These are phyloP conservation scores for Taiozyma onychis DNA, from an alignment of 1,139 yeast genomes.

Conservation along the genomic window DNA sequence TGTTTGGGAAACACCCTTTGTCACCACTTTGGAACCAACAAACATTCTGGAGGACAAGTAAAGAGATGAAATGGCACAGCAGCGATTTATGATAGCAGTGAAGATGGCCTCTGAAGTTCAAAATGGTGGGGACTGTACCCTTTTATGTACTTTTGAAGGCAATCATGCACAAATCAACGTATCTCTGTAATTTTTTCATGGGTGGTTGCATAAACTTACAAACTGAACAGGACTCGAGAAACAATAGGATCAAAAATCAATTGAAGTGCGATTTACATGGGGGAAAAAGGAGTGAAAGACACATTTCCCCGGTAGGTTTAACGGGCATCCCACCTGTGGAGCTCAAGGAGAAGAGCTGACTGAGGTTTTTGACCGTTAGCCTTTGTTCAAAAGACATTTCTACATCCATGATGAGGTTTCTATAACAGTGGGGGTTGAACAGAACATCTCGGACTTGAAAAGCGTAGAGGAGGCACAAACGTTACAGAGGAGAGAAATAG, in stretches of 20 bases:
- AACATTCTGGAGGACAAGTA: neutral
- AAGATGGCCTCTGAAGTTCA: neutral
- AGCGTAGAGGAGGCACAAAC: no score
- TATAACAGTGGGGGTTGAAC: no score
- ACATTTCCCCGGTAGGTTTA: no score
- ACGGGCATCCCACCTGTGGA: no score
- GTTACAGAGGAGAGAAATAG: no score
- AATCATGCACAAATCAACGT: neutral
- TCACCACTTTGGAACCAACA: neutral
- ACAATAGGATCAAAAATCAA: neutral
- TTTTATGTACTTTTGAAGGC: neutral
- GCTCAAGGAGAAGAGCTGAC: no score
- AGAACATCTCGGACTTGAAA: no score
- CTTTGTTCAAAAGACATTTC: no score
- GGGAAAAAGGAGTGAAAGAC: neutral
- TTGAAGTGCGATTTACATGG: neutral
- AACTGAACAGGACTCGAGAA: neutral
- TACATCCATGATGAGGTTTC: no score
- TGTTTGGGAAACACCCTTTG: neutral
- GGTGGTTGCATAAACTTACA: no score
- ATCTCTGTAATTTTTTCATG: neutral
- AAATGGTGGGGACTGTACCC: neutral
- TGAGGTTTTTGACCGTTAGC: no score
- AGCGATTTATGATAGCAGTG: neutral
- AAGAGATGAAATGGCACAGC: neutral